Base-by-base conservation (phyloP, 2,329 filamentous ascomycete species). In the Fusarium buharicum region DNA sequence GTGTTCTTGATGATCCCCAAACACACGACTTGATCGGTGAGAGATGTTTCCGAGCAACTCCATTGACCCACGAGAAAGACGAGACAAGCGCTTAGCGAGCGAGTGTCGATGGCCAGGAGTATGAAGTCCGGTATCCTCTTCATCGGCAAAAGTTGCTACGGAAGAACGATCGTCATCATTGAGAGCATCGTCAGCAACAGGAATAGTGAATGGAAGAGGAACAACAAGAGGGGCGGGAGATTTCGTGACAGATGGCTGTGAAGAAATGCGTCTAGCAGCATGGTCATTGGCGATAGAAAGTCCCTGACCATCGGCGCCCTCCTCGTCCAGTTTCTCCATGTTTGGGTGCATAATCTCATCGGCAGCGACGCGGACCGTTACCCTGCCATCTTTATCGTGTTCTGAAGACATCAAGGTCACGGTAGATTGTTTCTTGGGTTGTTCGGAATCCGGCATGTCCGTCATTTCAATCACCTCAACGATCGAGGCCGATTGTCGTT, bases 131-230 rank as follows among this genome's bases (percentile, higher is more conserved):
- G 74, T 69, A n/a, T 82, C 81, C 11, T 82, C 81, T 24, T 87
- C 82, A 53, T 90, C 88, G 14, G 89, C 88, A 68, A 89, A 83
- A 0, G 90, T 90, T 4, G 89, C 91, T 17, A 91, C 80, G 2
- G 90, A 91, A 3, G 89, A 92, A 24, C 82, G 77, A 17, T 83
- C 81, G 14, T 81, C 80, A 6, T 83, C 78, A 2, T 72, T 70
- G 12, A 60, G 34, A 20, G 76, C 72, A 5, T 80, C 76, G 2
- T 79, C 76, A 12, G 79, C 76, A 17, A 74, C 73, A 1, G 86
- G 86, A 2, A 90, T 78, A 10, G 73, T 82, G 73, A 91, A 91
- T 0, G 90, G 89, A 2, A 91, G 77, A 14, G 89, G 87, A 1
- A 90, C 77, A 31, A 91, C 78, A 8, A 81, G 75, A 24, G 82